Base-by-base conservation (phyloP, 2,329 filamentous ascomycete species). In the Sclerotinia borealis region DNA sequence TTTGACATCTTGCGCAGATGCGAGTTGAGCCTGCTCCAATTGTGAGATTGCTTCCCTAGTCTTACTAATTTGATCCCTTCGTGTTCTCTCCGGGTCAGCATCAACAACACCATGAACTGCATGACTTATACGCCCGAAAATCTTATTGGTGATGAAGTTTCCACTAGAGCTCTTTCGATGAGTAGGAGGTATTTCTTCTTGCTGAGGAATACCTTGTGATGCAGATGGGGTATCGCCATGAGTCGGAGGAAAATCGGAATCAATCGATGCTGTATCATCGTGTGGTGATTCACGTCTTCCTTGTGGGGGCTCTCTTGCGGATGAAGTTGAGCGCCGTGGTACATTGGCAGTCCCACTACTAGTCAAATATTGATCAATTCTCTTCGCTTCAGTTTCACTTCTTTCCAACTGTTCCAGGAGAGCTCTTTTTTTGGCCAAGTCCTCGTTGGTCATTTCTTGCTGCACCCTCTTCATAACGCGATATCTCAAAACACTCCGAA, bases 91-190 rank as follows among this genome's bases (percentile, higher is more conserved):
- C 0, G 95, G 95, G 73, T 99, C 95, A 48, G 96, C 91, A 74
- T 99, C 95, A 1, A 95, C 93, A 71, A 98, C 93, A 4, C 95
- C 95, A 73, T 98, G 92, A 39, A 98, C 92, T 0, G 95, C 95
- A 77, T 99, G 93, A 62, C 91, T 96, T 66, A 99, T 89, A 13
- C 93, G 90, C 0, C 93, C 95, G 75, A 99, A 98, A 59, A 99
- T 92, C 78, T 93, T 96, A 73, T 87, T 88, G 1, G 93, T 93
- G 66, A 98, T 93, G 67, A 95, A 96, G 71, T 90, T 92, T n/a
- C 91, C 87, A 72, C 91, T 96, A 2, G 89, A 82, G 48, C 85
- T 87, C 77, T 96, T 96, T 75, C 87, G 90, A 77, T 96, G 92
- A 47, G 78, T 78, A 5, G 82, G 78, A 6, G 76, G 69, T 69